These are phyloP conservation scores for Aphanomyces euteiches DNA, from an alignment of 352 stramenopile genomes.

Conservation along the genomic window DNA sequence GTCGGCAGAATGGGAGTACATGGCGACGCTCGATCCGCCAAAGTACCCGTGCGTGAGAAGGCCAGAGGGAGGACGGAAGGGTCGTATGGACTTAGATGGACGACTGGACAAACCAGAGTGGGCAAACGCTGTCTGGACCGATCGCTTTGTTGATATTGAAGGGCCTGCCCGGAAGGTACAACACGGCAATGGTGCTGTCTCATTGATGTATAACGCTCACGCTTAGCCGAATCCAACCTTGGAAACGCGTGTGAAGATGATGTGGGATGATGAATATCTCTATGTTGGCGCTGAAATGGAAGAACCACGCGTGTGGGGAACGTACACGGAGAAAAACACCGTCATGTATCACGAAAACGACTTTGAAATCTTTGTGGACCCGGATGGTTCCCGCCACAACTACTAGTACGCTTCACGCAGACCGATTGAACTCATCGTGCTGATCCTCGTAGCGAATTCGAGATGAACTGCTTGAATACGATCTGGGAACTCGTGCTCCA, in stretches of 20 bases:
- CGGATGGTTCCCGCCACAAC: conserved; percentile 67
- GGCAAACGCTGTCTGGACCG: conserved; percentile 60
- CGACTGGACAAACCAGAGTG: conserved; percentile 64
- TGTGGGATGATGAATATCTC: conserved; percentile 67
- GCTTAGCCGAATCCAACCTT: conserved; percentile 39
- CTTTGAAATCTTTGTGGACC: conserved; percentile 92
- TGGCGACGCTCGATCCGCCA: conserved; percentile 60
- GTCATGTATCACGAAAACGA: conserved; percentile 89
- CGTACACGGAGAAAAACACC: conserved; percentile 58
- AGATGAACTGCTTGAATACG: conserved; percentile 89
- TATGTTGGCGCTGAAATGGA: conserved; percentile 67
- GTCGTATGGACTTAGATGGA: conserved; percentile 50
- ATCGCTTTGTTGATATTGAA: conserved; percentile 78
- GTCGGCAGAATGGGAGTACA: conserved; percentile 40
- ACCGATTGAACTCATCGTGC: not conserved
- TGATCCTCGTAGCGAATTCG: conserved; percentile 62
- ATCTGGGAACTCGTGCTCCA: conserved; percentile 88
- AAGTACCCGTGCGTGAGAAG: conserved; percentile 67
- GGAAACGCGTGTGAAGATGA: conserved; percentile 72
- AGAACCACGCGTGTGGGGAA: conserved; percentile 75
- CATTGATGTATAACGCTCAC: too few species aligned
- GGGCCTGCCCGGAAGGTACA: conserved; percentile 39
- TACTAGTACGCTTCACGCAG: conserved; percentile 66
- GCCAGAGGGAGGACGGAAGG: conserved; percentile 32
- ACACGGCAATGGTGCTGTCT: not conserved